Percentiles rank a stretch among this genome's conserved stretches.
Conservation (phyloP, 1,284 basidiomycete species). For the Trichosporon inkin region DNA sequence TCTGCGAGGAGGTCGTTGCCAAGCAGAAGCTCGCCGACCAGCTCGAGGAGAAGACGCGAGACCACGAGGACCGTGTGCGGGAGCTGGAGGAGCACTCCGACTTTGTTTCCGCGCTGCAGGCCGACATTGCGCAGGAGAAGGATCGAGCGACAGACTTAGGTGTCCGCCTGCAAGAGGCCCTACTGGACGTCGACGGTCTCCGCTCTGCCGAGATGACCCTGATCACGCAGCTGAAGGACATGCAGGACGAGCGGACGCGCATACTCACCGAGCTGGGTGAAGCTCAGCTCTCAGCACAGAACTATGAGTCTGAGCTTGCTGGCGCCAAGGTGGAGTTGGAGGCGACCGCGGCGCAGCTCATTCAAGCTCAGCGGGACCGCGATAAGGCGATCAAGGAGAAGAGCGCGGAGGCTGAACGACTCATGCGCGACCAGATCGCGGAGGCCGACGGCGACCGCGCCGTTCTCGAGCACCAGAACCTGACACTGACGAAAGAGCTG, state of each 20-base stretch:
- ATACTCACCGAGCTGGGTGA: slow-evolving; percentile 68
- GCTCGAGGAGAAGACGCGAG: slow-evolving; percentile 33
- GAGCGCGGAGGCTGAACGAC: slow-evolving; percentile 73
- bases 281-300: slow-evolving; percentile 64
- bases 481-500: slow-evolving; percentile 60
- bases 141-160: slow-evolving; percentile 57
- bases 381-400: slow-evolving; percentile 68
- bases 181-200: slow-evolving; percentile 59
- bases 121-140: slow-evolving; percentile 56
- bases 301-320: slow-evolving; percentile 66
- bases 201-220: slow-evolving; percentile 56
- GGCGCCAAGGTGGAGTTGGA: slow-evolving; percentile 45
- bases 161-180: slow-evolving; percentile 57
- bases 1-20: slow-evolving; percentile 41
- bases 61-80: slow-evolving; percentile 34
- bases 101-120: slow-evolving; percentile 35
- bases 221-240: slow-evolving; percentile 57
- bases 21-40: slow-evolving; percentile 39
- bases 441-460: slow-evolving; percentile 88
- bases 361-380: slow-evolving; percentile 65
- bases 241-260: slow-evolving; percentile 68
- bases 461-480: slow-evolving; percentile 79
- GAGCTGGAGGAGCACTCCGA: slow-evolving; percentile 37
- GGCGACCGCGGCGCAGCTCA: slow-evolving; percentile 58
- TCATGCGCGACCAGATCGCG: slow-evolving; percentile 78